Conservation (phyloP, 78 protist genomes). For the Dictyostelium purpureum region DNA sequence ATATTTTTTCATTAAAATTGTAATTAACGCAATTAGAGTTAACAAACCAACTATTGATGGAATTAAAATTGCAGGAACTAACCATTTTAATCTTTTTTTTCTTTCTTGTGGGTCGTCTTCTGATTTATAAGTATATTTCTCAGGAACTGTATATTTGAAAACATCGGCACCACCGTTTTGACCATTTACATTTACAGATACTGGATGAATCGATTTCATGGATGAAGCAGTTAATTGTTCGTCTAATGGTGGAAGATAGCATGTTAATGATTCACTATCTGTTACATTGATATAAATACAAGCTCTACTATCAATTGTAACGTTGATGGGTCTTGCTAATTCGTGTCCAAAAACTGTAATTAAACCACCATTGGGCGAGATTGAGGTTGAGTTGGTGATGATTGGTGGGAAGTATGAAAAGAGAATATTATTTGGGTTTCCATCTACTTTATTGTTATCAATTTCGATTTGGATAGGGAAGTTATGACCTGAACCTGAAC, state of each 20-base stretch:
- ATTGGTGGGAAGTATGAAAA: conserved; percentile 26
- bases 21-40: background rate
- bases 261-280: background rate
- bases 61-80: conserved; percentile 1
- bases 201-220: background rate
- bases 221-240: background rate
- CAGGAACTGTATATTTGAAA: background rate
- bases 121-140: background rate
- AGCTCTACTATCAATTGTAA: background rate
- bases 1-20: background rate
- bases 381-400: background rate
- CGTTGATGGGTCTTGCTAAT: background rate
- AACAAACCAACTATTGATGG: background rate
- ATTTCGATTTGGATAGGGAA: background rate
- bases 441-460: background rate
- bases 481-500: background rate
- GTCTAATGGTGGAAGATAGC: background rate
- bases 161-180: background rate
- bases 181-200: background rate
- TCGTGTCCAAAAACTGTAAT: background rate
- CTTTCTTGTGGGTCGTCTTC: background rate
- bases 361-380: background rate
- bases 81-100: background rate
- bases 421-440: background rate
- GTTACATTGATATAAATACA: background rate